These are phyloP conservation scores for Colletotrichum sp. DNA, from an alignment of 2,329 filamentous ascomycete genomes.

Conservation along the genomic window DNA sequence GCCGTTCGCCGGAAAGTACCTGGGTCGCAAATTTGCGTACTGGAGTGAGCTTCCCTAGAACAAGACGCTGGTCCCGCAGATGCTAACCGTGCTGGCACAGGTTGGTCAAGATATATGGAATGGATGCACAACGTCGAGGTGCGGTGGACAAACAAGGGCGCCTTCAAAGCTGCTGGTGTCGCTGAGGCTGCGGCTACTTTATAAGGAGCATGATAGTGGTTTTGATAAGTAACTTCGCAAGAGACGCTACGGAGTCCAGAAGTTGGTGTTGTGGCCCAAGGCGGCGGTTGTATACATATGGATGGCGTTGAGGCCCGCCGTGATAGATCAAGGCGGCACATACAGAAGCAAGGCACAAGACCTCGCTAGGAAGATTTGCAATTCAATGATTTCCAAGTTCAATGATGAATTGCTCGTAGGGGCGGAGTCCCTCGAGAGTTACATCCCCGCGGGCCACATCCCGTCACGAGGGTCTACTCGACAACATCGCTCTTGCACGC, in stretches of 20 bases:
- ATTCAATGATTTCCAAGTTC: background rate
- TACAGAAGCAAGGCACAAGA: background rate
- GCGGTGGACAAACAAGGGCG: conserved; percentile 63
- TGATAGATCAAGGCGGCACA: background rate
- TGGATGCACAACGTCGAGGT: conserved; percentile 89
- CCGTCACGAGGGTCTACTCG: background rate
- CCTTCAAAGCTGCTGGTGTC: conserved; percentile 68
- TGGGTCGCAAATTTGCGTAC: conserved; percentile 93
- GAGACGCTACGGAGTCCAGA: background rate
- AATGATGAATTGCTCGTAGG: background rate
- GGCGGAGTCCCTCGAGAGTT: background rate
- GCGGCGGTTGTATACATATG: background rate
- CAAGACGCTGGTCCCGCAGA: background rate
- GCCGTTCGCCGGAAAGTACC: conserved; percentile 92
- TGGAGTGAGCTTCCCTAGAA: conserved; percentile 71
- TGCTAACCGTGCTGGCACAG: conserved; percentile 47
- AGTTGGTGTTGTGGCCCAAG: background rate
- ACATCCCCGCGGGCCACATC: background rate
- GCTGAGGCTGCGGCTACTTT: conserved; percentile 64
- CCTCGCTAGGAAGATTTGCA: background rate
- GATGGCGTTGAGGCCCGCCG: conserved; percentile 7
- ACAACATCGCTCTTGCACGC: background rate
- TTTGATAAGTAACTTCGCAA: background rate
- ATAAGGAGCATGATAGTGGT: conserved; percentile 32
- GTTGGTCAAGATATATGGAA: conserved; percentile 92